Percentiles rank a stretch among this genome's conserved stretches.
phyloP scores from a whole-genome alignment of 2,329 filamentous ascomycete species.

The Macrophomina tecta region DNA sequence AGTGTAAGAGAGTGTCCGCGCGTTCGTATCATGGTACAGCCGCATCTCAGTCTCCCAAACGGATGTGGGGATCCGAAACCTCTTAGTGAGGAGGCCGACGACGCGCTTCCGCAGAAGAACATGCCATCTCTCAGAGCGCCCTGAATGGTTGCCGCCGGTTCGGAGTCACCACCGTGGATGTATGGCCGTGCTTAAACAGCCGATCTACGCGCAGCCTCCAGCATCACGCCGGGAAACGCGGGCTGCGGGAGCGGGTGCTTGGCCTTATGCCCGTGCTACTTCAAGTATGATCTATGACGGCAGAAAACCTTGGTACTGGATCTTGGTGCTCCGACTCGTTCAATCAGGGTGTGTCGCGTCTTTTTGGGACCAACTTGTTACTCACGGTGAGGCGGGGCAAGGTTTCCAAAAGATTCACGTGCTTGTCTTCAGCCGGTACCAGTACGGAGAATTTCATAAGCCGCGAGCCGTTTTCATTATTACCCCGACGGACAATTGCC shows the following conservation, averaged over 20 bases:
- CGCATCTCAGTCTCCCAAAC: not conserved
- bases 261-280: not conserved
- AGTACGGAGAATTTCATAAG: not conserved
- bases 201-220: conserved; percentile 1
- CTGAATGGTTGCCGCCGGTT: not conserved
- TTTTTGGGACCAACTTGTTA: too few species aligned
- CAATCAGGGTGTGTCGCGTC: too few species aligned
- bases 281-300: too few species aligned
- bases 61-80: conserved; percentile 14
- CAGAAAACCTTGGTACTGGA: too few species aligned
- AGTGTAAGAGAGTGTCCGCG: not conserved
- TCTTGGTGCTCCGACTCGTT: too few species aligned
- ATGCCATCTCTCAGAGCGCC: not conserved
- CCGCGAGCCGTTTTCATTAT: not conserved
- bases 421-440: not conserved
- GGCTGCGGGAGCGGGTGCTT: not conserved
- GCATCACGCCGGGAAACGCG: not conserved
- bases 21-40: not conserved
- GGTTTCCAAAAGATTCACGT: not conserved
- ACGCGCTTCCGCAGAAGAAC: not conserved
- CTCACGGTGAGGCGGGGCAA: not conserved
- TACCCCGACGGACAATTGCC: not conserved
- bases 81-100: conserved; percentile 1
- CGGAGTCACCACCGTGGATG: not conserved
- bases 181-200: conserved; percentile 9